Percentiles rank a stretch among this genome's conserved stretches.
Conservation (phyloP, 352 stramenopile species). For the Phytophthora nicotianae region DNA sequence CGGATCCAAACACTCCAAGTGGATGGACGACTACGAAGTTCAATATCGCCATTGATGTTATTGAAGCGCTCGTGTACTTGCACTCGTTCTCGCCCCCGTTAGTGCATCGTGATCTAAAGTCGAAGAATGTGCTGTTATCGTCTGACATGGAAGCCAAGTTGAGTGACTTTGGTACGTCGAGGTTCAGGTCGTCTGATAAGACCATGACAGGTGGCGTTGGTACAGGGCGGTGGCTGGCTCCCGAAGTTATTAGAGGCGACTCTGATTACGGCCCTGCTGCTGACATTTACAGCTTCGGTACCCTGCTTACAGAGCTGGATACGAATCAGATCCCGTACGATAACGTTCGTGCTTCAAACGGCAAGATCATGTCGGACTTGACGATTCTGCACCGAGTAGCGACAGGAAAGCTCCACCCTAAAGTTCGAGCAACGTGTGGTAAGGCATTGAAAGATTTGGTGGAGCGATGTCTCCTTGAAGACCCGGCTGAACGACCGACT, state of each 20-base stretch:
- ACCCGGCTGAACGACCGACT: constrained; percentile 8
- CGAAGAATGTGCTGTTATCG: constrained; percentile 51
- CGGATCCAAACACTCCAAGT: neutral
- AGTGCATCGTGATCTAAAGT: constrained; percentile 63
- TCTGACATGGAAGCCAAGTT: constrained; percentile 27
- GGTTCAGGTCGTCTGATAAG: constrained; percentile 22
- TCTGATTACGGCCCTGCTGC: constrained; percentile 46
- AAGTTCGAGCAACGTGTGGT: constrained; percentile 7
- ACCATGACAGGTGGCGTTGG: constrained; percentile 48
- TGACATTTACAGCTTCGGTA: constrained; percentile 63
- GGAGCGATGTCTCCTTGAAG: constrained; percentile 9
- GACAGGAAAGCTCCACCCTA: constrained; percentile 29
- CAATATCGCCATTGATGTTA: constrained; percentile 38
- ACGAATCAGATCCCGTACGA: constrained; percentile 45
- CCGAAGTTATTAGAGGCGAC: constrained; percentile 54
- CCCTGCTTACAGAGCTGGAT: constrained; percentile 47
- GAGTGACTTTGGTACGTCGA: constrained; percentile 33
- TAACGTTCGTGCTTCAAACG: constrained; percentile 32
- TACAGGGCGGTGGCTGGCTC: constrained; percentile 60
- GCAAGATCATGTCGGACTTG: constrained; percentile 49
- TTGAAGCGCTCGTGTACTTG: constrained; percentile 46
- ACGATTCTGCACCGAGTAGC: constrained; percentile 52
- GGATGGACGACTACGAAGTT: constrained; percentile 31
- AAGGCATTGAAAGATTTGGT: constrained; percentile 11
- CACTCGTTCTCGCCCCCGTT: constrained; percentile 42